Base-by-base conservation (phyloP, 2,329 filamentous ascomycete genomes). In the Aureobasidium sp. region DNA sequence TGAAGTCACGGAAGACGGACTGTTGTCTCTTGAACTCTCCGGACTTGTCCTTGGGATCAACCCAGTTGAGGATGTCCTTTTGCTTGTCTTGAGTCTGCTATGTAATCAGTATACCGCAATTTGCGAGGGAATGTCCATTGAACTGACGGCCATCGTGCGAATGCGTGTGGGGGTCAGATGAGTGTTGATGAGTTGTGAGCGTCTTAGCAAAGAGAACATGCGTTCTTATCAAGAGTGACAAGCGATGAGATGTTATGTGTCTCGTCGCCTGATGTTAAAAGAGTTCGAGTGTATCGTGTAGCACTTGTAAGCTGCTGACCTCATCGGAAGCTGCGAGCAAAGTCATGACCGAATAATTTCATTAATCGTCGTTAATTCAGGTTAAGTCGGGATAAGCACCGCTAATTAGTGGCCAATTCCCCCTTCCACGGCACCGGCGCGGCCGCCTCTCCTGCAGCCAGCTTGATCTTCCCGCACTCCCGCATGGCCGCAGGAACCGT, bases 1-100 rank as follows among this genome's bases (percentile, higher is more conserved):
- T 89, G 75, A 80, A 89, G 74, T 88, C 84, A 63, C 94, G 86
- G 77, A 97, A 97, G 61, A 85, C 82, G 64, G 90, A 94, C 65
- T 82, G 81, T 74, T 91, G 89, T 65, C 93, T 87, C 79, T 96
- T 96, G 82, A 96, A 97, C 77, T 97, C 91, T 75, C 93, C 93
- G 20, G 85, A 84, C 72, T 85, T 89, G 78, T 94, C 90, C 68
- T 81, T 81, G 49, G 84, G 87, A 65, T 85, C 81, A 58, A 94
- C 91, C 91, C 91, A 96, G 70, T 93, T 85, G 49, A 91, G 92
- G 73, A 96, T 90, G 22, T 69, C 65, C 60, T 71, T 66, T 64
- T 72, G 69, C 45, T 68, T 65, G 48, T 68, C 65, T 51, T 62
- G 34, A 45, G 57, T 65, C 64, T 65, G 41, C 0, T 25, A 17